These are phyloP conservation scores for Pythium pectinolyticum DNA, from an alignment of 352 stramenopile genomes.

Conservation along the genomic window DNA sequence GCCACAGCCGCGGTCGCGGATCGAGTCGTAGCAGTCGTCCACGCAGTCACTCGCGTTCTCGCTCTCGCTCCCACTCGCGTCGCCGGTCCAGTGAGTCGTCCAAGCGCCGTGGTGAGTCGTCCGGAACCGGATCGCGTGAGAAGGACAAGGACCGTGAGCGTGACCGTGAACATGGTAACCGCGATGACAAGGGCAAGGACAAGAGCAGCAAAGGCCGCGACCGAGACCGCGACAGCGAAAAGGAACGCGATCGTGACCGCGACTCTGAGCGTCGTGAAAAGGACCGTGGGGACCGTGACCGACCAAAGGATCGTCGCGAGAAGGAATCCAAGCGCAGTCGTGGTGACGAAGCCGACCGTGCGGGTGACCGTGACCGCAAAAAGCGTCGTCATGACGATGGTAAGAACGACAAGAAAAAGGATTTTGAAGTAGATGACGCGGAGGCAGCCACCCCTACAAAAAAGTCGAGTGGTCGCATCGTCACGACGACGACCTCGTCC, in stretches of 20 bases:
- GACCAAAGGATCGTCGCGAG: constrained; percentile 7
- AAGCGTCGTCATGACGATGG: constrained; percentile 24
- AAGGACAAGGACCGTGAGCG: constrained; percentile 14
- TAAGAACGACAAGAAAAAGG: no score
- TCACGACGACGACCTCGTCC: constrained; percentile 42
- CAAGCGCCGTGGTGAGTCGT: constrained; percentile 36
- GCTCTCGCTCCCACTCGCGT: constrained; percentile 37
- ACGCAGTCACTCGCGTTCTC: constrained; percentile 41
- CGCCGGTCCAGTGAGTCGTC: constrained; percentile 37
- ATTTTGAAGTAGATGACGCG: no score
- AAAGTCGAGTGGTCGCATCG: constrained; percentile 40
- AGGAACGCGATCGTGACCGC: constrained; percentile 28
- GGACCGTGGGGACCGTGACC: constrained; percentile 30
- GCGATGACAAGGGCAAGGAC: neutral
- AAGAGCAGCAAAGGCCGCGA: constrained; percentile 10
- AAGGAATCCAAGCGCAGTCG: constrained; percentile 37
- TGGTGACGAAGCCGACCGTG: constrained; percentile 35
- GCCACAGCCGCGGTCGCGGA: constrained; percentile 27
- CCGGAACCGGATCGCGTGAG: constrained; percentile 20
- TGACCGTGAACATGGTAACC: constrained; percentile 29
- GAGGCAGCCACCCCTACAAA: neutral
- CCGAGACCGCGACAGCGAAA: constrained; percentile 33
- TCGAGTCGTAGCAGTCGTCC: constrained; percentile 30
- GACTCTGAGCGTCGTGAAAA: constrained; percentile 15
- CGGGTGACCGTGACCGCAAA: constrained; percentile 48